Conservation (phyloP, 345 rosid genomes). For the Sisymbrium altissimum region DNA sequence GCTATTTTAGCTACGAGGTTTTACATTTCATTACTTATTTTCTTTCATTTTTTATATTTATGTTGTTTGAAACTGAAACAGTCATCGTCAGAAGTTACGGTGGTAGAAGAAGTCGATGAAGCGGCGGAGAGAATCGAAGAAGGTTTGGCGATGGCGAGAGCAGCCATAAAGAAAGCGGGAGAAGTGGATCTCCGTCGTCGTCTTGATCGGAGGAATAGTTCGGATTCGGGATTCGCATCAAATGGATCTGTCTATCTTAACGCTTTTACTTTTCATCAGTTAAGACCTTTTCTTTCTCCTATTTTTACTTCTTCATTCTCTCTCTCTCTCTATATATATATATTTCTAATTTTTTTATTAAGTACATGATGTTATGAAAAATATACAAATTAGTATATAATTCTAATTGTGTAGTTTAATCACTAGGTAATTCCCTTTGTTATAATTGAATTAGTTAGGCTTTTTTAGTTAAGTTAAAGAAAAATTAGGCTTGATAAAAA, state of each 20-base stretch:
- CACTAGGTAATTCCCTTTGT: not conserved
- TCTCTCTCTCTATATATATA: not conserved
- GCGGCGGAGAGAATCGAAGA: slow-evolving; percentile 47
- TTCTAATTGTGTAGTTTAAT: slow-evolving; percentile 14
- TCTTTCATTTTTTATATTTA: not conserved
- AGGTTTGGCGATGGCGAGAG: slow-evolving; percentile 61
- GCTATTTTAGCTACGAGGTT: not conserved
- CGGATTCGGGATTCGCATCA: slow-evolving; percentile 36
- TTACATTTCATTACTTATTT: not conserved
- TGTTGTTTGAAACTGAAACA: not conserved
- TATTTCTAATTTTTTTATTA: not conserved
- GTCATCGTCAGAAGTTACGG: slow-evolving; percentile 17
- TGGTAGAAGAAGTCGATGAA: slow-evolving; percentile 26
- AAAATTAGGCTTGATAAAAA: not conserved
- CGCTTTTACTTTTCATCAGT: slow-evolving; percentile 68
- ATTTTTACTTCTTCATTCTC: not conserved
- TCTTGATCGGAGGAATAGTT: slow-evolving; percentile 26
- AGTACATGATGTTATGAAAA: not conserved
- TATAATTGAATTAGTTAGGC: not conserved
- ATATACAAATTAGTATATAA: not conserved
- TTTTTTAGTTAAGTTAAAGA: not conserved
- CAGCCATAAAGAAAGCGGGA: slow-evolving; percentile 48
- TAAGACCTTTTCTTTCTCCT: slow-evolving; percentile 31
- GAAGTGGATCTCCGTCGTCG: slow-evolving; percentile 29
- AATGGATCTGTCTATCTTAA: slow-evolving; percentile 54